A percentile compares a stretch with the other conserved stretches of the same genome.
Conservation (phyloP, 495 filamentous ascomycete genomes). For the Penicillium parvum region DNA sequence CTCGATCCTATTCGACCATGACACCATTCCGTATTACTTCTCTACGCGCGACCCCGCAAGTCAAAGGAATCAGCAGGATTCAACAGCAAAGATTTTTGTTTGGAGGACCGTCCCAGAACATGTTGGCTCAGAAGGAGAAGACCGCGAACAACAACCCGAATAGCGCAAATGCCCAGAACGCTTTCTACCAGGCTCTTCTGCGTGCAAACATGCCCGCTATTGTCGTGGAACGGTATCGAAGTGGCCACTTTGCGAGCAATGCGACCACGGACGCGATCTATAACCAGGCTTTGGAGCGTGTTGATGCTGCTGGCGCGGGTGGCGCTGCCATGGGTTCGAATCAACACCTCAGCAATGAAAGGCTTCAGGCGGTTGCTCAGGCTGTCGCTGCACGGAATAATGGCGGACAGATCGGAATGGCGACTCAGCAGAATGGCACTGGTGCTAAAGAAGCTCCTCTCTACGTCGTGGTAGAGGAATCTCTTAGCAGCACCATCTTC, state of each 20-base stretch:
- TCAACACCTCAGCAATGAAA: slow-evolving; percentile 51
- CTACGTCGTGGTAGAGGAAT: slow-evolving; percentile 95
- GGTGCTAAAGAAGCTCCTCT: slow-evolving; percentile 76
- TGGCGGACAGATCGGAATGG: slow-evolving; percentile 56
- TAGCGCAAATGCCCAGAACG: slow-evolving; percentile 80
- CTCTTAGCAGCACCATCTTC: slow-evolving; percentile 69
- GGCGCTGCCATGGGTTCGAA: slow-evolving; percentile 29
- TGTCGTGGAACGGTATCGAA: slow-evolving; percentile 81
- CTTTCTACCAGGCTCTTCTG: slow-evolving; percentile 89
- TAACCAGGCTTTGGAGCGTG: slow-evolving; percentile 63
- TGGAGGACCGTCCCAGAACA: slow-evolving; percentile 51
- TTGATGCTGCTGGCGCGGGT: slow-evolving; percentile 52
- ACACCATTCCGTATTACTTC: slow-evolving; percentile 25
- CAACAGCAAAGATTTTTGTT: slow-evolving; percentile 51
- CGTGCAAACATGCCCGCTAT: slow-evolving; percentile 90
- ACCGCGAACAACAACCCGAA: slow-evolving; percentile 86
- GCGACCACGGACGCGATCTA: slow-evolving; percentile 68
- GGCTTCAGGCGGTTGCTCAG: slow-evolving; percentile 80
- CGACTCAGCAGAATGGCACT: slow-evolving; percentile 44
- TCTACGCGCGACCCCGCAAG: slow-evolving; percentile 19
- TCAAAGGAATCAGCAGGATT: slow-evolving; percentile 21
- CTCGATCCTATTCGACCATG: slow-evolving; percentile 38
- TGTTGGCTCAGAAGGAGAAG: slow-evolving; percentile 72
- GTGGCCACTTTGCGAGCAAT: slow-evolving; percentile 77
- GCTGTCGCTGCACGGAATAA: slow-evolving; percentile 73